Evolutionary conservation across 2,329 filamentous ascomycete genomes (phyloP).

Genomic region (Calycina marina): DNA sequence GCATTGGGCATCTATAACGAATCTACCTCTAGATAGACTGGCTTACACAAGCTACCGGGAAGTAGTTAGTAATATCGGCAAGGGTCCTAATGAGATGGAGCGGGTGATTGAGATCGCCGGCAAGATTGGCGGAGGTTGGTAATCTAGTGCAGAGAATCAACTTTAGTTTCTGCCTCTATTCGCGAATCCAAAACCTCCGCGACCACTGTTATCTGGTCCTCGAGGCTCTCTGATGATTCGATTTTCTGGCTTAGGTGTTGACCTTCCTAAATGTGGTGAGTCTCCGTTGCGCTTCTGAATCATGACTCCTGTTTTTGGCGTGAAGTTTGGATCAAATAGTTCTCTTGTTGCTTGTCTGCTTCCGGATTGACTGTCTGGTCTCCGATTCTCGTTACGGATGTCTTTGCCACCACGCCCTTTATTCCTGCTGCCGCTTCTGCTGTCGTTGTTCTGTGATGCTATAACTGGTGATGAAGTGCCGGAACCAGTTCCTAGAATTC

Average conservation of each 20-base stretch:
- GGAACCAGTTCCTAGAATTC: slow-evolving; percentile 59
- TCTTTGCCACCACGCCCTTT: slow-evolving; percentile 26
- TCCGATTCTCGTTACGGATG: slow-evolving; percentile 22
- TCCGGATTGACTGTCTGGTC: slow-evolving; percentile 23
- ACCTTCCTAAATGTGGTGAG: slow-evolving; percentile 26
- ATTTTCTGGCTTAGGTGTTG: slow-evolving; percentile 42
- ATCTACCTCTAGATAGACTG: slow-evolving; percentile 55
- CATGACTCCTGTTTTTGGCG: slow-evolving; percentile 44
- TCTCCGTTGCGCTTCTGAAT: slow-evolving; percentile 30
- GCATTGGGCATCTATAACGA: slow-evolving; percentile 63
- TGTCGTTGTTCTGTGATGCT: slow-evolving; percentile 42
- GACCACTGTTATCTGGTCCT: slow-evolving; percentile 63
- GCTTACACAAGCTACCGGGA: slow-evolving; percentile 79
- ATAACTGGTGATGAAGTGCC: slow-evolving; percentile 48
- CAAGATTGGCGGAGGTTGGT: slow-evolving; percentile 92
- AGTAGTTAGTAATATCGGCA: slow-evolving; percentile 91
- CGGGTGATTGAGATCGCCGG: slow-evolving; percentile 78
- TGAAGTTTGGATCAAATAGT: slow-evolving; percentile 65
- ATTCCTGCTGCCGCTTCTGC: slow-evolving; percentile 34
- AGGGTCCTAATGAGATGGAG: slow-evolving; percentile 56
- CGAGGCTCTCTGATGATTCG: slow-evolving; percentile 59
- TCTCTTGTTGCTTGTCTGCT: slow-evolving; percentile 41
- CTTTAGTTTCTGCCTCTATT: slow-evolving; percentile 41
- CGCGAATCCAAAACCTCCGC: slow-evolving; percentile 65
- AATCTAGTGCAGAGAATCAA: slow-evolving; percentile 29